Conservation (phyloP, 306 rosid species). For the Lathyrus aphaca region DNA sequence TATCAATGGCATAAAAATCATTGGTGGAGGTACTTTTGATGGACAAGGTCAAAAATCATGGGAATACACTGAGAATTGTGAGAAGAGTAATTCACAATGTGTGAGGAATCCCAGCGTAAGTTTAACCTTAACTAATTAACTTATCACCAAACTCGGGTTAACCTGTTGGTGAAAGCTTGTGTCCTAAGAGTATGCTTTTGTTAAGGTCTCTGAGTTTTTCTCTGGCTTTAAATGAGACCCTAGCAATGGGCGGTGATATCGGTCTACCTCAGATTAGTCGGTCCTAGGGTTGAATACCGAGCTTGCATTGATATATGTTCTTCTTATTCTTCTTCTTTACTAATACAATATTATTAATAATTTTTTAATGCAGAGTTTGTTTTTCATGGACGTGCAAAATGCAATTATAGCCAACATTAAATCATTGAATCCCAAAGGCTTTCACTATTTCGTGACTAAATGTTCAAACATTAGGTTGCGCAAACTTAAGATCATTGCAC, state of each 20-base stretch:
- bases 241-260: no score
- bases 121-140: neutral
- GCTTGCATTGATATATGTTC: neutral
- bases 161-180: no score
- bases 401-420: conserved; percentile 26
- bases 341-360: neutral
- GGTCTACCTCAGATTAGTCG: no score
- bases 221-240: no score
- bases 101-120: conserved; percentile 67
- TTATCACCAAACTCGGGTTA: neutral
- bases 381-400: conserved; percentile 4
- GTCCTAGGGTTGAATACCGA: no score
- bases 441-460: conserved; percentile 44
- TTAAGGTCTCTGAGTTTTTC: no score
- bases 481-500: conserved; percentile 39
- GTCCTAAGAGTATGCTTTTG: no score
- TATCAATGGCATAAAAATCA: conserved; percentile 51
- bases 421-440: conserved; percentile 49
- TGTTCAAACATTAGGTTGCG: conserved; percentile 41
- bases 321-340: neutral
- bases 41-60: conserved; percentile 66
- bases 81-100: conserved; percentile 21
- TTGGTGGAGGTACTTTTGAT: conserved; percentile 72
- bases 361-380: conserved; percentile 40
- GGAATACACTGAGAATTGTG: conserved; percentile 51